These are phyloP conservation scores for Coix lacrymajobi DNA, from an alignment of 176 grass and related monocot species.

Conservation along the genomic window DNA sequence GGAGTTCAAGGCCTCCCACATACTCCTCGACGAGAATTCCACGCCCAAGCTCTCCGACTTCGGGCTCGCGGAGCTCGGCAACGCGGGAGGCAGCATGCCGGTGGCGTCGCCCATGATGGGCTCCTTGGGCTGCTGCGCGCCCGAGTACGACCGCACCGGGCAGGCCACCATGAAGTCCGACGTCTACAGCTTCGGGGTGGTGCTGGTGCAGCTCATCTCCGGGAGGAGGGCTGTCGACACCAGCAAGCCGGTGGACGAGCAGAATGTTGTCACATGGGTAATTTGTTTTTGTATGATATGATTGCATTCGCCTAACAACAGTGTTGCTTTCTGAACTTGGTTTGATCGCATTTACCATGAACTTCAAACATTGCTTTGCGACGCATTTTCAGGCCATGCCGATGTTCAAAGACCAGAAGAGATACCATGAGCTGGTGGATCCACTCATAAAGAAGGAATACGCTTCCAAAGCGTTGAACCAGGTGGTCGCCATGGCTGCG, in stretches of 20 bases:
- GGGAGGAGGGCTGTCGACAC: constrained; percentile 74
- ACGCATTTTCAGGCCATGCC: constrained; percentile 53
- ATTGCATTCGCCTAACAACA: background rate
- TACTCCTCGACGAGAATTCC: constrained; percentile 59
- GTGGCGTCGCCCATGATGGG: constrained; percentile 85
- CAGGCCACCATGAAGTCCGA: constrained; percentile 86
- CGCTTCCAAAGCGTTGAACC: constrained; percentile 66
- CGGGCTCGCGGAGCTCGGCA: constrained; percentile 66
- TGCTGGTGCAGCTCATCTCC: constrained; percentile 87
- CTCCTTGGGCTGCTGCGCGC: constrained; percentile 71
- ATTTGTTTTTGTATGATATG: background rate
- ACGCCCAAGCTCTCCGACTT: constrained; percentile 89
- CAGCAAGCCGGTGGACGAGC: constrained; percentile 51
- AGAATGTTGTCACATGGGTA: constrained; percentile 91
- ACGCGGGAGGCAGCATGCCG: constrained; percentile 56
- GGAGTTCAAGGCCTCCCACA: constrained; percentile 78
- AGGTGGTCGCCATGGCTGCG: constrained; percentile 85
- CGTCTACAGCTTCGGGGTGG: constrained; percentile 88
- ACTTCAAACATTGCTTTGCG: background rate
- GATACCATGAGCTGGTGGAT: constrained; percentile 81
- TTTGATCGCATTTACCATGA: background rate
- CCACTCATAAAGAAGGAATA: constrained; percentile 62
- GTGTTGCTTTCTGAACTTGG: background rate
- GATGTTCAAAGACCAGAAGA: constrained; percentile 87
- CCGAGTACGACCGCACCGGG: constrained; percentile 71